Evolutionary conservation across 2,329 filamentous ascomycete genomes (phyloP).

Genomic region (Plectosphaerella cucumerina): DNA sequence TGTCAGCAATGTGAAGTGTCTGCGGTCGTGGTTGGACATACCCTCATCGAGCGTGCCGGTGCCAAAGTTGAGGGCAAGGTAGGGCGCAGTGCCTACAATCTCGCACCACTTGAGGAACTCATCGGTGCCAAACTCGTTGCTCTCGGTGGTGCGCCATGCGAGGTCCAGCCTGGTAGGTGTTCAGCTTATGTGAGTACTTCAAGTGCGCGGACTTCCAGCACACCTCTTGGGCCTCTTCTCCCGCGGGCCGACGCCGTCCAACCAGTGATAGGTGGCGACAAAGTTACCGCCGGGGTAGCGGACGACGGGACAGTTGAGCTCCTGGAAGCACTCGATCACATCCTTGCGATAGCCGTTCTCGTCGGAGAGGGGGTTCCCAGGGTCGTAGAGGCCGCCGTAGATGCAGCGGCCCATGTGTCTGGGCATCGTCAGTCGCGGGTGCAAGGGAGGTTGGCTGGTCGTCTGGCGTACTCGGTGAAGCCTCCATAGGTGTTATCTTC

Average conservation of each 20-base stretch:
- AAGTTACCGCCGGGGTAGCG: constrained; percentile 84
- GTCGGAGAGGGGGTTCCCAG: constrained; percentile 68
- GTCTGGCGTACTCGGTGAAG: constrained; percentile 67
- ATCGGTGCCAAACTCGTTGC: constrained; percentile 78
- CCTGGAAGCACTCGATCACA: constrained; percentile 68
- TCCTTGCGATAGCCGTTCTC: constrained; percentile 73
- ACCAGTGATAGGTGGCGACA: constrained; percentile 80
- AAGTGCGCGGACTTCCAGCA: constrained; percentile 13
- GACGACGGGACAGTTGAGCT: constrained; percentile 72
- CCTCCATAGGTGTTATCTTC: constrained; percentile 79
- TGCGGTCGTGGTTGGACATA: constrained; percentile 10
- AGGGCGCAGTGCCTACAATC: constrained; percentile 70
- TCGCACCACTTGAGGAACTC: constrained; percentile 83
- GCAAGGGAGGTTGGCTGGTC: background rate
- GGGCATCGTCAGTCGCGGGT: constrained; percentile 3
- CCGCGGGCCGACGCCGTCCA: constrained; percentile 72
- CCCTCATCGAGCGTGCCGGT: constrained; percentile 54
- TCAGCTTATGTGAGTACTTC: constrained; percentile 64
- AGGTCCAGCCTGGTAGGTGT: constrained; percentile 57
- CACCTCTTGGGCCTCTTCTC: constrained; percentile 57
- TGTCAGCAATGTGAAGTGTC: constrained; percentile 35
- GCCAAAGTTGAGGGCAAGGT: constrained; percentile 76
- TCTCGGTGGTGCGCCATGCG: constrained; percentile 74
- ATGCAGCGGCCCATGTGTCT: constrained; percentile 89
- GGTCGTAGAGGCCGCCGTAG: constrained; percentile 82